Evolutionary conservation across 257 asterid species (phyloP), one percentile per base, ranked within the genome.

Genomic region (Solanum dulcamara): DNA sequence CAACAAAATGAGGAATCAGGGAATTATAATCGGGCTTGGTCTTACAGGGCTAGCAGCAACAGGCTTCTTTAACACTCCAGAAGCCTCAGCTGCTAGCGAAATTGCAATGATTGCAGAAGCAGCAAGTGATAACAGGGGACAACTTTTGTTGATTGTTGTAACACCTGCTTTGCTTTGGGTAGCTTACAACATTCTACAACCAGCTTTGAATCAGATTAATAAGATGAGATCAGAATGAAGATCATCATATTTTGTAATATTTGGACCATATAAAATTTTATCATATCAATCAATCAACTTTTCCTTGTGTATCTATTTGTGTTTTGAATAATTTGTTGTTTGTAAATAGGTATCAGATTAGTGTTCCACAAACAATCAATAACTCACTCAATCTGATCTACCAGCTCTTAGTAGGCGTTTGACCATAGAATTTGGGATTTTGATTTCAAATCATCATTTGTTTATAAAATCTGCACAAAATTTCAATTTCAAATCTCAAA

Each of bases 121-220:
- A 17, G 91, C 90, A 24, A 83, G 55, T 53, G 98, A 95, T 55
- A 95, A 89, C 90, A 92, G 99, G 91, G 98, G 98, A 9, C 91
- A 87, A 86, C 97, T 96, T 10, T 70, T 96, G 91, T 86, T 96
- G 88, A 88, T 95, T 24, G 99, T 97, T 5, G 90, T 95, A 46
- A 42, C 97, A n/a, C 98, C 99, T 68, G 98, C 99, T 18, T 88
- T 97, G 55, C 85, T 64, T 12, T 97, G 98, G 98, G 98, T 97
- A 87, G 82, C 87, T 44, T 95, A 87, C 92, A 94, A 95, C 74
- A 94, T 97, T 17, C 89, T 97, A 87, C 98, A 92, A 88, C 99
- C 99, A 26, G 98, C 98, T 82, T 88, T 97, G 93, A 95, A 95
- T 88, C 99, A 95, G 93, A 88, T 97, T 81, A 94, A 93, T 90